Base-by-base conservation (phyloP, 169 alveolate species). In the Neospora caninum region DNA sequence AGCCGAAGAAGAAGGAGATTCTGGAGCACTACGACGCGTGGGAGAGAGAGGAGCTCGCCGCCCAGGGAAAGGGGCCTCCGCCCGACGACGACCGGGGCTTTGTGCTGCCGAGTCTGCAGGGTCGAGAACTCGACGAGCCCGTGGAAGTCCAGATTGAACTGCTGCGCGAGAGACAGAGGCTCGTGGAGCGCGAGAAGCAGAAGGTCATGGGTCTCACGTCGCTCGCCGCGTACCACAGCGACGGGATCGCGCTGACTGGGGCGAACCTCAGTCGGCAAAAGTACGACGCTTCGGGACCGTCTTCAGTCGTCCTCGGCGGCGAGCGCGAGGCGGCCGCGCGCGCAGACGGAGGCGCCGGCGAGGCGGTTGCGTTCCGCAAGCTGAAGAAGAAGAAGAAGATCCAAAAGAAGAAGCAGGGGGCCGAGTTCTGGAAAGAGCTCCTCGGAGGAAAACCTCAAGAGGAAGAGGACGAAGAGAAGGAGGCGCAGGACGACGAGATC, bases 21-120 rank as follows among this genome's bases (percentile, higher is more conserved):
- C 38, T 92, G 31, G 73, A 31, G 87, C 95, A 92, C 67, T 92
- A 92, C 87, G 95, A 92, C 80, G 95, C 80, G 41, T 92, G 95
- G 95, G 88, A 45, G 80, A 41, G 64, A 20, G 94, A 86, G 49
- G n/a, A 86, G 45, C 80, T 25, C 80, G 92, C 70, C 34, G 92
- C 92, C 9, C 70, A 54, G 80, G 92, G 92, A 45, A 43, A 49
- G 27, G 80, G 58, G 25, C 1, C 53, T 42, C 92, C 13, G 38
- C 70, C 70, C 41, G 92, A 38, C 10, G 80, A 53, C 31, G 92
- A 58, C 34, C 42, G 25, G 25, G 92, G 92, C 43, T 86, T 86
- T 38, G 16, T 86, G 34, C 92, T 86, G 53, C 92, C 70, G n/a
- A n/a, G 27, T 36, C 27, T 86, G 80, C 92, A 49, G 80, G 67